These are phyloP conservation scores for Claviceps sp. DNA, from an alignment of 2,329 filamentous ascomycete species.

Conservation along the genomic window DNA sequence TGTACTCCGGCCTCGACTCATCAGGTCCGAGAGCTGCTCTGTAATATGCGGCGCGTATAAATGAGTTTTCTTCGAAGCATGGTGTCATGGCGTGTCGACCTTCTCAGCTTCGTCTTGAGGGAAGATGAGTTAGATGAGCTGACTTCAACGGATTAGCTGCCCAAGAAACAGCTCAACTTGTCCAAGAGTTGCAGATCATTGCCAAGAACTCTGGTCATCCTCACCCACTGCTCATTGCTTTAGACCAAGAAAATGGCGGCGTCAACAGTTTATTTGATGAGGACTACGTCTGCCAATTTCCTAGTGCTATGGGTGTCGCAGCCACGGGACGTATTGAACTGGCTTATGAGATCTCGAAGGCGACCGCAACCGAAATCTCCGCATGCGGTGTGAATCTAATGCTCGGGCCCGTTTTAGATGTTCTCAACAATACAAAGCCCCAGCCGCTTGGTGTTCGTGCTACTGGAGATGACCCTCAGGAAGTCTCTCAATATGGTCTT, in stretches of 20 bases:
- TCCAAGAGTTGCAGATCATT: conserved; percentile 85
- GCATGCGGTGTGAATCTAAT: conserved; percentile 95
- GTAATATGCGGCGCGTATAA: background rate
- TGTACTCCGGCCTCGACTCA: background rate
- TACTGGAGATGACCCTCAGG: conserved; percentile 83
- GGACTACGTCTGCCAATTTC: conserved; percentile 90
- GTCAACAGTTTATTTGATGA: conserved; percentile 96
- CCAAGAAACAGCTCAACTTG: conserved; percentile 74
- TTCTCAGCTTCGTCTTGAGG: background rate
- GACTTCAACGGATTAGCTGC: conserved; percentile 49
- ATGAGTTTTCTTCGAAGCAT: background rate
- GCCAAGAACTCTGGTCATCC: conserved; percentile 83
- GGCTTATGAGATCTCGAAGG: conserved; percentile 81
- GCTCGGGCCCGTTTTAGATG: conserved; percentile 84
- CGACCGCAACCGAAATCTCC: conserved; percentile 81
- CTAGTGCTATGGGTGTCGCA: conserved; percentile 93
- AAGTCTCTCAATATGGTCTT: conserved; percentile 85
- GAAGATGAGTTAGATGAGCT: conserved; percentile 2
- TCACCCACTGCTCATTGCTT: conserved; percentile 74
- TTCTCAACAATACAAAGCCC: conserved; percentile 82
- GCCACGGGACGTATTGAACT: conserved; percentile 76
- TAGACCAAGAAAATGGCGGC: conserved; percentile 96
- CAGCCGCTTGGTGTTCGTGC: conserved; percentile 84
- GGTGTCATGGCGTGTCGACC: background rate
- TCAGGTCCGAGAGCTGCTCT: background rate